Conservation (phyloP, 768 basidiomycete species). For the Mycena galericulata region DNA sequence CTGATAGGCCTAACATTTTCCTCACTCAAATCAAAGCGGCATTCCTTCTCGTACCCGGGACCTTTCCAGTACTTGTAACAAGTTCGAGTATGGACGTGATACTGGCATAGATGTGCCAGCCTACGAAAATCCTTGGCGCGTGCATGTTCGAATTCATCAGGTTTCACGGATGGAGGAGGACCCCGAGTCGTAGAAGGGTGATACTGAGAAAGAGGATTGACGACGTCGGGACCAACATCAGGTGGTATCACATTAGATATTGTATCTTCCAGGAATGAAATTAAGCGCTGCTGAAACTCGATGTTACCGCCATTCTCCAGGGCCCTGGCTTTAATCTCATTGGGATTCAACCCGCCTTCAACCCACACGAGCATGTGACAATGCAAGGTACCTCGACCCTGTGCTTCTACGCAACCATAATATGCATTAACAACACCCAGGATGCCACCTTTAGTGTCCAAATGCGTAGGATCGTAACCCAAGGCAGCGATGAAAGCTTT, state of each 20-base stretch:
- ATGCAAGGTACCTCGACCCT: constrained; percentile 4
- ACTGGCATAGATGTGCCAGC: not conserved
- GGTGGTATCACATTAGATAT: not conserved
- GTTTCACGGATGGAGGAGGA: not conserved
- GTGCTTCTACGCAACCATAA: constrained; percentile 13
- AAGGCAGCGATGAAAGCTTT: constrained; percentile 5
- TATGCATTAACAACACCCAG: constrained; percentile 9
- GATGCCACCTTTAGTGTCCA: not conserved
- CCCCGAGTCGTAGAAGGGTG: not conserved
- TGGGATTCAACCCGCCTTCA: not conserved
- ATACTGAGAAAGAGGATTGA: not conserved
- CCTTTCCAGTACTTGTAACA: constrained; percentile 20
- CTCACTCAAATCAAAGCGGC: constrained; percentile 1
- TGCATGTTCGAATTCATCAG: not conserved
- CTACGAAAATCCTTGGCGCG: not conserved
- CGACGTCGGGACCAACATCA: not conserved
- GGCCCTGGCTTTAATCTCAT: constrained; percentile 1
- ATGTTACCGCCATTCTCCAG: not conserved
- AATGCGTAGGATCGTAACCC: not conserved
- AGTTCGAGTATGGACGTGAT: not conserved
- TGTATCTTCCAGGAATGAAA: not conserved
- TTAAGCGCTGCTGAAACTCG: constrained; percentile 1
- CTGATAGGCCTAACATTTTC: not conserved
- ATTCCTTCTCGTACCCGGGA: not conserved
- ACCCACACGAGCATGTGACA: constrained; percentile 20